These are phyloP conservation scores for Ocimum tenuiflorum DNA, from an alignment of 257 asterid species.

Conservation along the genomic window DNA sequence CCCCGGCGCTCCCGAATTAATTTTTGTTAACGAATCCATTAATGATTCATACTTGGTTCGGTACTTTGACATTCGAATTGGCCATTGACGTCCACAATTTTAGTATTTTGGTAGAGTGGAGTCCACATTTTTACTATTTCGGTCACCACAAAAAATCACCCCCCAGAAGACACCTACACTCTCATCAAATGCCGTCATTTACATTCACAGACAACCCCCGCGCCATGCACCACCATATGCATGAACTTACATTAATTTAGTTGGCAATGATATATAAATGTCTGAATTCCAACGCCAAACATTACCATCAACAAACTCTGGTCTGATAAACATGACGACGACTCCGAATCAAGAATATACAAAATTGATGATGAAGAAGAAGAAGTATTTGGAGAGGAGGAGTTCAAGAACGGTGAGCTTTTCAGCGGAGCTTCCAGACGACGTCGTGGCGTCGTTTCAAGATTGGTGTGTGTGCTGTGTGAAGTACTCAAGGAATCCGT, in stretches of 20 bases:
- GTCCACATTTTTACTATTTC: too few species aligned
- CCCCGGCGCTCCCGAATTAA: too few species aligned
- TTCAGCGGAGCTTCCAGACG: slow-evolving; percentile 51
- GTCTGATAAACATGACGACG: neutral
- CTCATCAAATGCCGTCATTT: slow-evolving; percentile 4
- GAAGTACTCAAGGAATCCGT: slow-evolving; percentile 46
- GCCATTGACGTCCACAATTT: too few species aligned
- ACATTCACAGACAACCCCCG: slow-evolving; percentile 12
- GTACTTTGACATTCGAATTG: too few species aligned
- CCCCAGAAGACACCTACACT: neutral
- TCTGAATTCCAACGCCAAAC: neutral
- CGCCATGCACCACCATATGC: slow-evolving; percentile 20
- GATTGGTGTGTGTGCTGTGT: slow-evolving; percentile 55
- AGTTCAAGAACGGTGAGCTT: slow-evolving; percentile 39
- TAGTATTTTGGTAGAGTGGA: too few species aligned
- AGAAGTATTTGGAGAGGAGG: slow-evolving; percentile 14
- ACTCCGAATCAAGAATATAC: slow-evolving; percentile 8
- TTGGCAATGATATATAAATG: neutral
- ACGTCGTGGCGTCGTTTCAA: slow-evolving; percentile 29
- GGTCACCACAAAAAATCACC: too few species aligned
- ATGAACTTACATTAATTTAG: neutral
- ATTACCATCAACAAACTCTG: neutral
- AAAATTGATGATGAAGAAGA: slow-evolving; percentile 15
- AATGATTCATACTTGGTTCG: too few species aligned
- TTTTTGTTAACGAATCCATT: too few species aligned